Conservation (phyloP, 352 stramenopile genomes). For the Globisporangium parvum region DNA sequence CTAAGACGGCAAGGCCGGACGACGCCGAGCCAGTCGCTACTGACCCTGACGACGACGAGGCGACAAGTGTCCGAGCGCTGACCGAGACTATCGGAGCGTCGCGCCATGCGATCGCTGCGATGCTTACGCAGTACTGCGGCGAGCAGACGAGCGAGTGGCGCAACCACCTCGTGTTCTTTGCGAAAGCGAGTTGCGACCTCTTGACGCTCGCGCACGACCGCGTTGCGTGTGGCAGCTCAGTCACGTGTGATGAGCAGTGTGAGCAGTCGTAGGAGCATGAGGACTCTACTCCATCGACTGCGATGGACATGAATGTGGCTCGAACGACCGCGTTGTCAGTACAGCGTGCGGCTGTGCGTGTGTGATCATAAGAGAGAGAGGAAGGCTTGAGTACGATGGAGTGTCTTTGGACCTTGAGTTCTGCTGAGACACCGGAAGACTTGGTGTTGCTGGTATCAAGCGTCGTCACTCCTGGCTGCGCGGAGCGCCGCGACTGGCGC, state of each 20-base stretch:
- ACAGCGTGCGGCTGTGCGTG: too few species aligned
- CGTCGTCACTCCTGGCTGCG: conserved; percentile 37
- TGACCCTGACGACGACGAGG: not conserved
- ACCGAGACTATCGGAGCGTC: not conserved
- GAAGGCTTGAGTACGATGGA: too few species aligned
- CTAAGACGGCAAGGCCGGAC: too few species aligned
- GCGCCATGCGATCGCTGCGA: conserved; percentile 1
- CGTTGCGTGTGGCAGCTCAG: not conserved
- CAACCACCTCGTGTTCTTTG: conserved; percentile 9
- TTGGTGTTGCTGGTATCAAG: too few species aligned
- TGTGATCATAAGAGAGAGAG: too few species aligned
- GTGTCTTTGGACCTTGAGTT: too few species aligned
- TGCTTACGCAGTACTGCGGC: conserved; percentile 7
- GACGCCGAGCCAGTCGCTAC: not conserved
- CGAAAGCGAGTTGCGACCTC: conserved; percentile 16
- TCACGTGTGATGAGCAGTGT: too few species aligned
- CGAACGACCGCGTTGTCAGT: too few species aligned
- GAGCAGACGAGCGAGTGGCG: conserved; percentile 5
- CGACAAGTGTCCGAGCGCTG: conserved; percentile 1
- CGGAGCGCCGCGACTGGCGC: conserved; percentile 30
- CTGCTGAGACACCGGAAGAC: too few species aligned
- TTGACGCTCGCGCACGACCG: conserved; percentile 2
- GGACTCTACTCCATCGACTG: too few species aligned
- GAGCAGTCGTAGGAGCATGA: too few species aligned
- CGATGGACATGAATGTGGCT: too few species aligned